A percentile compares a stretch with the other conserved stretches of the same genome.
Conservation (phyloP, 2,329 filamentous ascomycete genomes). For the Alternaria panax region DNA sequence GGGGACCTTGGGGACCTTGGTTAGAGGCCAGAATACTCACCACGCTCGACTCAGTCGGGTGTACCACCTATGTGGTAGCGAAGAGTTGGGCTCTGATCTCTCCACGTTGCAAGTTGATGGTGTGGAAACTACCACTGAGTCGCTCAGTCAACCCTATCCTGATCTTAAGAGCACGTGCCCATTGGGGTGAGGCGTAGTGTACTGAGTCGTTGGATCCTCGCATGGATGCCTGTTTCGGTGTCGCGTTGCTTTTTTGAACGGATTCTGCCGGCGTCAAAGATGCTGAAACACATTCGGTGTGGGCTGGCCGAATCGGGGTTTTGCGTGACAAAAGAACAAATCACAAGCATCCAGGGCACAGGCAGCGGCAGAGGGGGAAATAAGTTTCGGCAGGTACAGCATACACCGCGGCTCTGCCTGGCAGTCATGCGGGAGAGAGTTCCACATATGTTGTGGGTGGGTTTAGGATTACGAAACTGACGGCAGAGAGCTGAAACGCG, state of each 20-base stretch:
- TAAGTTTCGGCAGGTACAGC: slow-evolving; percentile 11
- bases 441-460: slow-evolving; percentile 12
- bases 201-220: slow-evolving; percentile 21
- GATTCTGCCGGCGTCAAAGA: slow-evolving; percentile 11
- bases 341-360: slow-evolving; percentile 7
- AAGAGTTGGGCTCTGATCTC: slow-evolving; percentile 3
- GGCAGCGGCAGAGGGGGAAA: slow-evolving; percentile 6
- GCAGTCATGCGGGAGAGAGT: slow-evolving; percentile 10
- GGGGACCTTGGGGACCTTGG: neutral
- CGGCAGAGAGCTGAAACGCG: slow-evolving; percentile 24
- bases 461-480: slow-evolving; percentile 20
- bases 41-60: neutral
- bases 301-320: slow-evolving; percentile 18
- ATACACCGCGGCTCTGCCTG: slow-evolving; percentile 10
- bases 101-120: neutral
- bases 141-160: slow-evolving; percentile 5
- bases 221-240: slow-evolving; percentile 17
- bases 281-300: slow-evolving; percentile 23
- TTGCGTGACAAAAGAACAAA: slow-evolving; percentile 5
- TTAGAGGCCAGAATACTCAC: neutral
- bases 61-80: slow-evolving; percentile 3
- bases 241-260: slow-evolving; percentile 8
- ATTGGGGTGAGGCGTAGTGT: slow-evolving; percentile 5
- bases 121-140: slow-evolving; percentile 12
- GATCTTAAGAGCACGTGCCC: slow-evolving; percentile 20